phyloP scores from a whole-genome alignment of 768 basidiomycete species.

The Mrakia gelida region DNA sequence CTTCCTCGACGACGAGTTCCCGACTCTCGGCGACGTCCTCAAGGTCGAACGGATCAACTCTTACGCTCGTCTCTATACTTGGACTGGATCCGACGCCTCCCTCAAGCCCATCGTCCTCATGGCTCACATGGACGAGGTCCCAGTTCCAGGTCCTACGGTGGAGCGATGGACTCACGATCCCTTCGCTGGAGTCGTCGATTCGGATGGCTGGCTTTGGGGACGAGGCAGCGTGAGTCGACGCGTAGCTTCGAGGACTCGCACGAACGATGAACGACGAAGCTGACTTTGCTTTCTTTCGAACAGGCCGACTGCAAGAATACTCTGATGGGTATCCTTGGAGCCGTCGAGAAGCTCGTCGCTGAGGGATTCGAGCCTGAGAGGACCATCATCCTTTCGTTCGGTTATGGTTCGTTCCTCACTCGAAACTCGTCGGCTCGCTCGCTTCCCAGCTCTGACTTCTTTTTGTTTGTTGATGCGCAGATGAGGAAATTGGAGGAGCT shows the following conservation, averaged over 20 bases:
- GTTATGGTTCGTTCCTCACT: conserved; percentile 48
- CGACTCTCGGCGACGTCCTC: not conserved
- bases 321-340: conserved; percentile 49
- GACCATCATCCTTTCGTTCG: conserved; percentile 43
- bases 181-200: not conserved
- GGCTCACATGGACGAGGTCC: conserved; percentile 24
- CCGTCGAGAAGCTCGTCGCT: conserved; percentile 63
- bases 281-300: not conserved
- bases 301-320: conserved; percentile 65
- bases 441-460: no score
- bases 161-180: conserved; percentile 28
- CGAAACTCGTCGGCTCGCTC: no score
- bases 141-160: conserved; percentile 23
- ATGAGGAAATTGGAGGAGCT: conserved; percentile 37
- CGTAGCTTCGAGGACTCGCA: no score
- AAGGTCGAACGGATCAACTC: conserved; percentile 25
- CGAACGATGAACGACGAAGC: no score
- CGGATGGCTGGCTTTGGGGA: conserved; percentile 58
- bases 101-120: conserved; percentile 31
- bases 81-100: not conserved
- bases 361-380: conserved; percentile 62
- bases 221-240: conserved; percentile 52
- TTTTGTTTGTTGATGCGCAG: no score
- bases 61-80: conserved; percentile 27
- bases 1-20: conserved; percentile 26